phyloP scores from a whole-genome alignment of 495 filamentous ascomycete genomes.

The Aspergillus cristatus region DNA sequence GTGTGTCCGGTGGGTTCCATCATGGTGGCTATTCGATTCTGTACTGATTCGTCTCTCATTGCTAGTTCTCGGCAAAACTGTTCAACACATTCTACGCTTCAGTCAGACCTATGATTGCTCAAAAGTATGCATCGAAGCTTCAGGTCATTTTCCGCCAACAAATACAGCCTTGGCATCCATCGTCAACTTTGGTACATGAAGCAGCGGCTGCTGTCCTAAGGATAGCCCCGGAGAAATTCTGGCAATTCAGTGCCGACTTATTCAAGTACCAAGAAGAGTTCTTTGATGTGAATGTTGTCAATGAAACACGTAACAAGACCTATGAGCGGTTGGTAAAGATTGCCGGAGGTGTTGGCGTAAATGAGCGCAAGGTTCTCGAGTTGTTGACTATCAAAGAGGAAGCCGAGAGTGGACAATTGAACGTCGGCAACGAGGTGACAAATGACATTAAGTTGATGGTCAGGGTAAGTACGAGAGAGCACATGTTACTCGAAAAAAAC shows the following conservation, averaged over 20 bases:
- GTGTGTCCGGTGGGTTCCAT: slow-evolving; percentile 56
- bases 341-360: slow-evolving; percentile 55
- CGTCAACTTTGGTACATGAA: slow-evolving; percentile 80
- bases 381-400: slow-evolving; percentile 56
- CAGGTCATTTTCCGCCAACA: slow-evolving; percentile 81
- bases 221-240: slow-evolving; percentile 61
- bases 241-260: slow-evolving; percentile 61
- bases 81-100: slow-evolving; percentile 60
- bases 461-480: slow-evolving; percentile 53
- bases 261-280: slow-evolving; percentile 62
- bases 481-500: too few species aligned
- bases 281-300: slow-evolving; percentile 75
- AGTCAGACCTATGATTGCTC: slow-evolving; percentile 45
- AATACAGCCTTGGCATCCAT: slow-evolving; percentile 94
- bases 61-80: slow-evolving; percentile 54
- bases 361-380: slow-evolving; percentile 53
- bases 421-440: slow-evolving; percentile 67
- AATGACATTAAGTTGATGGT: slow-evolving; percentile 77
- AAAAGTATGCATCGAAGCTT: slow-evolving; percentile 49
- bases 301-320: slow-evolving; percentile 76
- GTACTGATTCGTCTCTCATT: background rate
- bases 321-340: slow-evolving; percentile 68
- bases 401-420: slow-evolving; percentile 51
- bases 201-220: slow-evolving; percentile 69
- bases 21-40: slow-evolving; percentile 1